Evolutionary conservation across 2,329 filamentous ascomycete genomes (phyloP).

Genomic region (Fusarium torulosum): DNA sequence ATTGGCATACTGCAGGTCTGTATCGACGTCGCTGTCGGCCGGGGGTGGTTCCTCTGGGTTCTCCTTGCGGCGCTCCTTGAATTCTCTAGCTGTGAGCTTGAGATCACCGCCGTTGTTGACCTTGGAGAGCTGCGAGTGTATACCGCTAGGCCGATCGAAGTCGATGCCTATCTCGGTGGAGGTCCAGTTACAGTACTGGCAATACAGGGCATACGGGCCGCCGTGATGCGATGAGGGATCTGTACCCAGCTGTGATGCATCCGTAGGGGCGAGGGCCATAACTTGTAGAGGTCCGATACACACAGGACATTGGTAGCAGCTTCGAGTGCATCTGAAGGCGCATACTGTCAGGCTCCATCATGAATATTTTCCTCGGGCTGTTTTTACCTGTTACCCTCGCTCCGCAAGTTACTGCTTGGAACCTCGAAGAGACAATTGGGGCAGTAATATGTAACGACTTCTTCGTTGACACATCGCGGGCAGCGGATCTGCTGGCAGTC

Average conservation of each 20-base stretch:
- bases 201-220: constrained; percentile 81
- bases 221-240: constrained; percentile 54
- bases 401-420: constrained; percentile 90
- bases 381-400: constrained; percentile 87
- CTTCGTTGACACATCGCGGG: constrained; percentile 89
- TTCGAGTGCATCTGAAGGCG: constrained; percentile 80
- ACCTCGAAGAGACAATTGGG: constrained; percentile 97
- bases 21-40: constrained; percentile 64
- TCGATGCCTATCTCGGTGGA: constrained; percentile 89
- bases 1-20: constrained; percentile 79
- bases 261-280: constrained; percentile 73
- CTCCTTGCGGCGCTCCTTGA: constrained; percentile 65
- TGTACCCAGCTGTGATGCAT: constrained; percentile 59
- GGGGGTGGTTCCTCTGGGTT: constrained; percentile 55
- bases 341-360: constrained; percentile 35
- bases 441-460: constrained; percentile 95
- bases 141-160: constrained; percentile 89
- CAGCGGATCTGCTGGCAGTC: constrained; percentile 98
- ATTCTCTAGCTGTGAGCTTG: constrained; percentile 63
- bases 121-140: constrained; percentile 82
- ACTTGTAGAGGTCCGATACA: constrained; percentile 86
- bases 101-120: constrained; percentile 72
- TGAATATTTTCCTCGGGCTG: neutral
- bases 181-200: constrained; percentile 93
- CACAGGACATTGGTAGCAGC: constrained; percentile 94